These are phyloP conservation scores for Sporobolomyces roseus DNA, from an alignment of 768 basidiomycete genomes.

Conservation along the genomic window DNA sequence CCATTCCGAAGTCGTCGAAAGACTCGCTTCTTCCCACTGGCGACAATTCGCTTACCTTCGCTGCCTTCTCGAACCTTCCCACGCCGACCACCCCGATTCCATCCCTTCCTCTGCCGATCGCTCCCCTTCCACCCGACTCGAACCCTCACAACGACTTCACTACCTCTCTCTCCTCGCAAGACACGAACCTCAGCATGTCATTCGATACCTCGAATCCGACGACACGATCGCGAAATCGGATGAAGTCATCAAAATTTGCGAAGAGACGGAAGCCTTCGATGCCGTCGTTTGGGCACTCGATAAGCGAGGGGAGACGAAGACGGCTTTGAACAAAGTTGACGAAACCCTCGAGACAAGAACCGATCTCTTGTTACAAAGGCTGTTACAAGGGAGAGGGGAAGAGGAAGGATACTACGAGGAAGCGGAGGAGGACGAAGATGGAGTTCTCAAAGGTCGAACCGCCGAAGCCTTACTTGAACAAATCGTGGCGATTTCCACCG, in stretches of 20 bases:
- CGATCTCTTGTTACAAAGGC: constrained; percentile 24
- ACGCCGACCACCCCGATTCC: constrained; percentile 25
- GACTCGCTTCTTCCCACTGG: constrained; percentile 55
- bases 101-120: constrained; percentile 6
- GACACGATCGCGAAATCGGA: constrained; percentile 4
- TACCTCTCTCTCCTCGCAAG: constrained; percentile 72
- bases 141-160: constrained; percentile 56
- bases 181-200: constrained; percentile 63
- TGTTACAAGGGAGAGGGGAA: constrained; percentile 12
- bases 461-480: constrained; percentile 50
- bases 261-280: constrained; percentile 63
- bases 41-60: constrained; percentile 73
- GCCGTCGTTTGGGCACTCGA: constrained; percentile 79
- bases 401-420: constrained; percentile 15
- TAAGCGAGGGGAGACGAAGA: constrained; percentile 59
- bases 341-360: constrained; percentile 46
- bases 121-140: constrained; percentile 48
- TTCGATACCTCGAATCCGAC: constrained; percentile 48
- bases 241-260: constrained; percentile 55
- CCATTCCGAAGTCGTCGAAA: constrained; percentile 63
- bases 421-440: neutral
- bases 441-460: neutral
- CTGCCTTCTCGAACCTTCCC: constrained; percentile 61
- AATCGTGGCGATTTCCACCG: constrained; percentile 60
- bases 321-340: constrained; percentile 66